Conservation (phyloP, 2,329 filamentous ascomycete species). For the Alternaria incomplexa region DNA sequence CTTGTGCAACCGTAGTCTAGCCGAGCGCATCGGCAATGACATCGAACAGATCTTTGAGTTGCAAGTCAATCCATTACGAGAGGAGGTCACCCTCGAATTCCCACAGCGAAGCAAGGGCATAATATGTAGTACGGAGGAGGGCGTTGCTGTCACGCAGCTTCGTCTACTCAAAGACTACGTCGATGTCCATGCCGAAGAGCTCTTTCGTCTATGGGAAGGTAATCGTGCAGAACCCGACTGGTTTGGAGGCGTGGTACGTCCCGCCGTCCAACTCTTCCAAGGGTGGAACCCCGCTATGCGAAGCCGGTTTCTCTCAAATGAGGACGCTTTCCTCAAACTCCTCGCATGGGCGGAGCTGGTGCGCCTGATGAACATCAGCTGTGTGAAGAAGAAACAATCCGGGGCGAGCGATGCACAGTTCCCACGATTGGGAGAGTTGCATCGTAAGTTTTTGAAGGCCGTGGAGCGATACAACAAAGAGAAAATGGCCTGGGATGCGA, state of each 20-base stretch:
- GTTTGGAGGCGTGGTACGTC: constrained; percentile 5
- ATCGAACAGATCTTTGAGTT: constrained; percentile 15
- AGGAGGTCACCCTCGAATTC: constrained; percentile 9
- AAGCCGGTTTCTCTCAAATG: constrained; percentile 6
- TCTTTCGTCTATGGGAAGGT: constrained; percentile 3
- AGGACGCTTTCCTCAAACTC: constrained; percentile 15
- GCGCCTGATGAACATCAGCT: constrained; percentile 14
- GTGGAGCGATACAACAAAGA: constrained; percentile 13
- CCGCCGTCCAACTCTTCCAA: constrained; percentile 10
- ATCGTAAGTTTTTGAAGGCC: constrained; percentile 8
- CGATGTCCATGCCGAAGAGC: constrained; percentile 13
- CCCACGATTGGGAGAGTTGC: constrained; percentile 8
- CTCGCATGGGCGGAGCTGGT: constrained; percentile 20
- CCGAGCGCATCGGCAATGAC: constrained; percentile 15
- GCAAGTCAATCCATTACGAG: not conserved
- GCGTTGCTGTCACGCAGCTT: constrained; percentile 12
- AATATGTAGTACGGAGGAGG: constrained; percentile 12
- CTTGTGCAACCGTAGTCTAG: constrained; percentile 8
- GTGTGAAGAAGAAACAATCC: not conserved
- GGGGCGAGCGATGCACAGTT: not conserved
- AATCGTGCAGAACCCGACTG: constrained; percentile 11
- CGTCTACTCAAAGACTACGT: constrained; percentile 20
- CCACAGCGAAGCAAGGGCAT: constrained; percentile 2
- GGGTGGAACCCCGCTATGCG: constrained; percentile 8
- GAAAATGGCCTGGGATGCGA: constrained; percentile 9